These are phyloP conservation scores for Quillaja saponaria DNA, from an alignment of 306 rosid species.

Conservation along the genomic window DNA sequence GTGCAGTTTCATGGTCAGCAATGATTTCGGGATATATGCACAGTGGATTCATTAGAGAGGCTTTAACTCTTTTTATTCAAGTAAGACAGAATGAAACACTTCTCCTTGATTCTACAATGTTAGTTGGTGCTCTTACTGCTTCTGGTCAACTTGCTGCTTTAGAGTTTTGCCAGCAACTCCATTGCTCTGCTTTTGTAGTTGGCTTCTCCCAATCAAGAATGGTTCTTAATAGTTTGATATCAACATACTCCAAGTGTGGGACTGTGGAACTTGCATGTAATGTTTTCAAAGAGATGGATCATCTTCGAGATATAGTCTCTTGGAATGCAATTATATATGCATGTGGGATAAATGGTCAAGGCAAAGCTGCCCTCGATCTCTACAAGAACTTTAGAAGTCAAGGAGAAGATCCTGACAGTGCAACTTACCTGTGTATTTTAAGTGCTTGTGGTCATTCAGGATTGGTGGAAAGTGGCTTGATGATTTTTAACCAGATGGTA, in stretches of 20 bases:
- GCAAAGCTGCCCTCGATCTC: conserved; percentile 14
- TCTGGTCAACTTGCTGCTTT: conserved; percentile 21
- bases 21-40: conserved; percentile 14
- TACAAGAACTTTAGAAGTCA: conserved; percentile 10
- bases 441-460: conserved; percentile 25
- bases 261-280: conserved; percentile 5
- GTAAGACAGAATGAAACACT: conserved; percentile 15
- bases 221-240: conserved; percentile 20
- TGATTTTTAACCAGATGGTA: conserved; percentile 9
- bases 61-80: conserved; percentile 4
- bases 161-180: conserved; percentile 25
- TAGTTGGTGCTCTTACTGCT: conserved; percentile 11
- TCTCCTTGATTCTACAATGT: conserved; percentile 18
- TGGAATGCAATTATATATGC: conserved; percentile 21
- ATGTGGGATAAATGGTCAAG: conserved; percentile 10
- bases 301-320: conserved; percentile 18
- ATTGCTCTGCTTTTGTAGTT: conserved; percentile 16
- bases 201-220: conserved; percentile 1
- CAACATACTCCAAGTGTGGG: conserved; percentile 24
- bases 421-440: conserved; percentile 16
- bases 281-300: conserved; percentile 17
- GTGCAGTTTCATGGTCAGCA: conserved; percentile 17
- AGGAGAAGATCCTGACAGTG: conserved; percentile 17
- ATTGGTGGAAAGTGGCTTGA: conserved; percentile 15
- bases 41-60: conserved; percentile 9